Conservation (phyloP, 352 stramenopile genomes). For the Globisporangium alternatum region DNA sequence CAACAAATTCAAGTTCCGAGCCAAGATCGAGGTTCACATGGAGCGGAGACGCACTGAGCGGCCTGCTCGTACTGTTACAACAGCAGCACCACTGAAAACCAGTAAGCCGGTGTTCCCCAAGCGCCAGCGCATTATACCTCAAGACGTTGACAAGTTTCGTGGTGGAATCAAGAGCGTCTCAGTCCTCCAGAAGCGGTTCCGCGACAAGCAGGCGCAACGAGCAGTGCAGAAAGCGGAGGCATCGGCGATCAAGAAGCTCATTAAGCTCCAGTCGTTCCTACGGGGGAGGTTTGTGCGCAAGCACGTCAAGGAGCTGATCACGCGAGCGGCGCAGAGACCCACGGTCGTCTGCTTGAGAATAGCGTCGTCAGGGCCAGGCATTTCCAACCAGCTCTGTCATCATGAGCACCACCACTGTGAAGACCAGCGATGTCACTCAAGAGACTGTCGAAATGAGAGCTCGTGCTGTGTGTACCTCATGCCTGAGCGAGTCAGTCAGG, state of each 20-base stretch:
- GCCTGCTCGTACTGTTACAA: constrained; percentile 4
- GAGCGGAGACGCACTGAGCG: constrained; percentile 21
- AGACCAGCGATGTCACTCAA: background rate
- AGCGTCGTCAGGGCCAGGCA: constrained; percentile 4
- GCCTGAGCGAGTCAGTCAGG: constrained; percentile 19
- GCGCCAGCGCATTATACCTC: background rate
- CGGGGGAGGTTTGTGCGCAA: constrained; percentile 37
- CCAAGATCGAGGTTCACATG: constrained; percentile 19
- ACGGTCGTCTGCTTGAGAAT: constrained; percentile 28
- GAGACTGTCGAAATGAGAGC: background rate
- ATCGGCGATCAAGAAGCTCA: background rate
- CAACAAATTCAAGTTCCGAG: constrained; percentile 19
- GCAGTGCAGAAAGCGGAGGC: background rate
- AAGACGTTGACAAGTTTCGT: constrained; percentile 7
- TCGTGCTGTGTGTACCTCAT: constrained; percentile 26
- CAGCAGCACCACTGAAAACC: background rate
- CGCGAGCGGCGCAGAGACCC: constrained; percentile 12
- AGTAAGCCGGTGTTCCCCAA: background rate
- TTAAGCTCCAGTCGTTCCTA: constrained; percentile 57
- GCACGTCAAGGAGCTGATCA: constrained; percentile 23
- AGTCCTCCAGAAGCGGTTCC: constrained; percentile 6
- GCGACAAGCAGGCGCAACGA: background rate
- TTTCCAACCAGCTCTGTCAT: background rate
- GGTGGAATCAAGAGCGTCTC: constrained; percentile 3
- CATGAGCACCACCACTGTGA: background rate